Evolutionary conservation across 1,284 basidiomycete species (phyloP).

Genomic region (Microstroma glucosiphilum): DNA sequence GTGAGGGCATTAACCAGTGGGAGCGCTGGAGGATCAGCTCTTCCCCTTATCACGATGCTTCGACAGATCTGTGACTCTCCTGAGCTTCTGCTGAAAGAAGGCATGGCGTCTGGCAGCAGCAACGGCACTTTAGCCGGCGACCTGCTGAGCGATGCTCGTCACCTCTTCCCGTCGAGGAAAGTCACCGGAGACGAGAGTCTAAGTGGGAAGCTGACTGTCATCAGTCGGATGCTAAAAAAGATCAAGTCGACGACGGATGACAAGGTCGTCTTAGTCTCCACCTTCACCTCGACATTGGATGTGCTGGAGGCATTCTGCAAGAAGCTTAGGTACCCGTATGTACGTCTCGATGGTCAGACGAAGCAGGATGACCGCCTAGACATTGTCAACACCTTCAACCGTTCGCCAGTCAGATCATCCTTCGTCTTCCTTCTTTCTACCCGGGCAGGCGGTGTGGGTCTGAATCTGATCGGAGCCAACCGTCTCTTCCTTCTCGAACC

Average conservation of each 20-base stretch:
- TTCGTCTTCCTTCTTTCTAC: slow-evolving; percentile 88
- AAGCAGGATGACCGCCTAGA: slow-evolving; percentile 34
- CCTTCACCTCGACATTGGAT: slow-evolving; percentile 69
- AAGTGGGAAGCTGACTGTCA: slow-evolving; percentile 61
- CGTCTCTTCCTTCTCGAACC: slow-evolving; percentile 77
- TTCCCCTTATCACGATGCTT: slow-evolving; percentile 46
- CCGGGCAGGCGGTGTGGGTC: slow-evolving; percentile 95
- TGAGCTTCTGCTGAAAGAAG: slow-evolving; percentile 69
- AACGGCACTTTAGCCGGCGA: slow-evolving; percentile 22
- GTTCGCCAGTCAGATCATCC: slow-evolving; percentile 9
- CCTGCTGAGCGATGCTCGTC: slow-evolving; percentile 20
- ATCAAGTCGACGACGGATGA: slow-evolving; percentile 70
- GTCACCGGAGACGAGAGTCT: slow-evolving; percentile 24
- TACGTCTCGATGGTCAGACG: slow-evolving; percentile 71
- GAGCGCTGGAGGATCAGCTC: slow-evolving; percentile 24
- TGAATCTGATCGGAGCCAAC: slow-evolving; percentile 96
- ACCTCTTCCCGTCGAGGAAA: slow-evolving; percentile 26
- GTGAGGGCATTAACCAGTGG: slow-evolving; percentile 29
- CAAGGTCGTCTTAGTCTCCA: slow-evolving; percentile 48
- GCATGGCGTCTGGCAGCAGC: slow-evolving; percentile 46
- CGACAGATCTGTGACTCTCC: slow-evolving; percentile 92
- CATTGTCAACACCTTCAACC: slow-evolving; percentile 42
- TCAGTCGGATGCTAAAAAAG: slow-evolving; percentile 66
- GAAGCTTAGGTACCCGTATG: slow-evolving; percentile 67
- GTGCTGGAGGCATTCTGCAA: slow-evolving; percentile 81